phyloP scores from a whole-genome alignment of 202 grass and related monocot genomes.

The Saccharum hybrid region DNA sequence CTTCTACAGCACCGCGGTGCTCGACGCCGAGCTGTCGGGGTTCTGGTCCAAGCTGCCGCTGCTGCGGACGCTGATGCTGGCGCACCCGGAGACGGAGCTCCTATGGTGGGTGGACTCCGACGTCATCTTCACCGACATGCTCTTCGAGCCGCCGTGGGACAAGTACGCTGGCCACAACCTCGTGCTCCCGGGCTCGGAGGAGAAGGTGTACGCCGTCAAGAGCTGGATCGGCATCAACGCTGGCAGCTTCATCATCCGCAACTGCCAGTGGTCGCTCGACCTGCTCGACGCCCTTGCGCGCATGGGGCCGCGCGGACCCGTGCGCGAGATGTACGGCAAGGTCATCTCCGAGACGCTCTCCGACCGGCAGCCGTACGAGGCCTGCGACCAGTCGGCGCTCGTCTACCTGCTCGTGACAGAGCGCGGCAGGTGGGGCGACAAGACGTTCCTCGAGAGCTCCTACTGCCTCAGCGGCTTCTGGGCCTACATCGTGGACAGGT shows the following conservation, averaged over 20 bases:
- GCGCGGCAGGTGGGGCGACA: slow-evolving; percentile 49
- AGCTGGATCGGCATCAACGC: slow-evolving; percentile 78
- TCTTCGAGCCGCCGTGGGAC: slow-evolving; percentile 80
- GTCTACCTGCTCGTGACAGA: slow-evolving; percentile 75
- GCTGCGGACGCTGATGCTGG: slow-evolving; percentile 70
- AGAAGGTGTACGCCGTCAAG: slow-evolving; percentile 62
- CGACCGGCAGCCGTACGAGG: slow-evolving; percentile 65
- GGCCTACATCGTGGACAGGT: slow-evolving; percentile 64
- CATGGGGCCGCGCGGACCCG: slow-evolving; percentile 69
- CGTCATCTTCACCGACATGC: slow-evolving; percentile 89
- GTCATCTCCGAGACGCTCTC: slow-evolving; percentile 56
- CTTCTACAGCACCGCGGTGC: slow-evolving; percentile 79
- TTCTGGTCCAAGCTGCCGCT: slow-evolving; percentile 92
- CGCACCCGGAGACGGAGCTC: slow-evolving; percentile 79
- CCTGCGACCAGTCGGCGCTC: slow-evolving; percentile 85
- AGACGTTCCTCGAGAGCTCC: slow-evolving; percentile 69
- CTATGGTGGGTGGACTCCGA: slow-evolving; percentile 97
- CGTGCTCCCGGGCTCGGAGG: slow-evolving; percentile 64
- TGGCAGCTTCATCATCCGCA: slow-evolving; percentile 76
- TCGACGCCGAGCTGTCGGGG: slow-evolving; percentile 68
- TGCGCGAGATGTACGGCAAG: slow-evolving; percentile 64
- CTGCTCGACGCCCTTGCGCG: slow-evolving; percentile 65
- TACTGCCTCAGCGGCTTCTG: slow-evolving; percentile 76
- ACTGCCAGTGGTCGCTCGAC: slow-evolving; percentile 76
- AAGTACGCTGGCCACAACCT: slow-evolving; percentile 69